Percentiles rank a stretch among this genome's conserved stretches.
Evolutionary conservation across 208 protist species (phyloP).

Genomic region (Borovskyia barvae): DNA sequence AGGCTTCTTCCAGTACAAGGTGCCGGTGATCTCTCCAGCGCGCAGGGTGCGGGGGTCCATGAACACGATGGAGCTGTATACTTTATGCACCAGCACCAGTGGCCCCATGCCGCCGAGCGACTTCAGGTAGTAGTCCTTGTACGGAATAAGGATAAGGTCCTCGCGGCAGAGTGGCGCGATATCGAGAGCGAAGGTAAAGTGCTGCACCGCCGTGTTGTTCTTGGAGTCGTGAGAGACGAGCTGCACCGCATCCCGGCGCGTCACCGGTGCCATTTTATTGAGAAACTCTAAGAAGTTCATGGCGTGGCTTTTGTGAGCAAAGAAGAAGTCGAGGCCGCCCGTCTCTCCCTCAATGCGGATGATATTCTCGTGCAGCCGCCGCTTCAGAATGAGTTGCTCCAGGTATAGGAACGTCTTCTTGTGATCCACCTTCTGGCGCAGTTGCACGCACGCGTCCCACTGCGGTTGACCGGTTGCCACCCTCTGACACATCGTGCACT

Average conservation of each 20-base stretch:
- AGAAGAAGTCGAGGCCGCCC: constrained; percentile 99
- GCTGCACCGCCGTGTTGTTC: constrained; percentile 97
- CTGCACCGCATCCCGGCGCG: constrained; percentile 92
- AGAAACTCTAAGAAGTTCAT: constrained; percentile 97
- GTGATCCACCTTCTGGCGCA: constrained; percentile 98
- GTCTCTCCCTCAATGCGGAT: constrained; percentile 94
- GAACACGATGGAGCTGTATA: constrained; percentile 95
- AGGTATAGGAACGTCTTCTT: constrained; percentile 99
- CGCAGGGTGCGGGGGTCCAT: constrained; percentile 96
- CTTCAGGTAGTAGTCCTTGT: constrained; percentile 80
- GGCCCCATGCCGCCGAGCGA: constrained; percentile 89
- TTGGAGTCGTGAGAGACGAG: constrained; percentile 98
- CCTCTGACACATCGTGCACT: constrained; percentile 97
- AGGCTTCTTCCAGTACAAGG: constrained; percentile 93
- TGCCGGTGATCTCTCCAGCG: constrained; percentile 86
- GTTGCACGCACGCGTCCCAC: constrained; percentile 98
- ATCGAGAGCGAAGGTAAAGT: constrained; percentile 97
- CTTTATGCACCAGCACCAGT: constrained; percentile 93
- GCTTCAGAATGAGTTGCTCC: constrained; percentile 99
- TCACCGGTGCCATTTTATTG: constrained; percentile 88
- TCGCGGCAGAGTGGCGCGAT: constrained; percentile 98
- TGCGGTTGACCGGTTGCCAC: constrained; percentile 95
- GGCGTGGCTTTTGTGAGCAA: constrained; percentile 94
- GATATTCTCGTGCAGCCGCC: constrained; percentile 94
- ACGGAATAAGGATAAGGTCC: constrained; percentile 93